Conservation (phyloP, 2,329 filamentous ascomycete species). For the Dryadomyces sulphureus region DNA sequence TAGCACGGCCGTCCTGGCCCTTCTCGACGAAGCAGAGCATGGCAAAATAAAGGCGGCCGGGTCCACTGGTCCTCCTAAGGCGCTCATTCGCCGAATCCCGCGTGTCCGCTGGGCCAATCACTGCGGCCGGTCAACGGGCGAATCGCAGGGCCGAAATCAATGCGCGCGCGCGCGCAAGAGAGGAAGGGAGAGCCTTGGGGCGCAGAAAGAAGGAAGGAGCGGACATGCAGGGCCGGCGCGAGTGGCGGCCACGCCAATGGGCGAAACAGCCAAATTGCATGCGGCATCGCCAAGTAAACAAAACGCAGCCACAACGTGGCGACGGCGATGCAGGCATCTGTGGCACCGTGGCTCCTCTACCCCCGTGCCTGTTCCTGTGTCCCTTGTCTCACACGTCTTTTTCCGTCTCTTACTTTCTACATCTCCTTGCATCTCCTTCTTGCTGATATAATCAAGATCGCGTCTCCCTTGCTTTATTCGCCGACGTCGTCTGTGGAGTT, state of each 20-base stretch:
- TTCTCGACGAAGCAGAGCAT: neutral
- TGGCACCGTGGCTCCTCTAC: neutral
- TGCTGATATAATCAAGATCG: neutral
- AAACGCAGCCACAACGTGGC: conserved; percentile 1
- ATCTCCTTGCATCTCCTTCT: neutral
- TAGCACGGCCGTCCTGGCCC: too few species aligned
- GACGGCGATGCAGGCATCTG: neutral
- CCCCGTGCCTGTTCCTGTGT: neutral
- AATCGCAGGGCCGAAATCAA: too few species aligned
- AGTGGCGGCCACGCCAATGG: neutral
- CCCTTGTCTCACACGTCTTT: neutral
- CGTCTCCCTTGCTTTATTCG: neutral
- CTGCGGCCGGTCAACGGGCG: conserved; percentile 1
- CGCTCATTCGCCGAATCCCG: conserved; percentile 14
- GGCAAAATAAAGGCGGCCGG: neutral
- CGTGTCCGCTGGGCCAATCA: conserved; percentile 14
- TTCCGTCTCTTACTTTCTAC: neutral
- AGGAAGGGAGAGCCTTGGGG: neutral
- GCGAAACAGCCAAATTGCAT: conserved; percentile 3
- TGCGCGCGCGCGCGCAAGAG: too few species aligned
- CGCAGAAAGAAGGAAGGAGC: neutral
- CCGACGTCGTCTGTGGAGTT: too few species aligned
- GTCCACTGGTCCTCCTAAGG: neutral
- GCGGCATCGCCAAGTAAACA: conserved; percentile 11
- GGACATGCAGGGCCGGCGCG: neutral